phyloP scores from a whole-genome alignment of 2,329 filamentous ascomycete genomes.

The Sodiomyces alkalinus region DNA sequence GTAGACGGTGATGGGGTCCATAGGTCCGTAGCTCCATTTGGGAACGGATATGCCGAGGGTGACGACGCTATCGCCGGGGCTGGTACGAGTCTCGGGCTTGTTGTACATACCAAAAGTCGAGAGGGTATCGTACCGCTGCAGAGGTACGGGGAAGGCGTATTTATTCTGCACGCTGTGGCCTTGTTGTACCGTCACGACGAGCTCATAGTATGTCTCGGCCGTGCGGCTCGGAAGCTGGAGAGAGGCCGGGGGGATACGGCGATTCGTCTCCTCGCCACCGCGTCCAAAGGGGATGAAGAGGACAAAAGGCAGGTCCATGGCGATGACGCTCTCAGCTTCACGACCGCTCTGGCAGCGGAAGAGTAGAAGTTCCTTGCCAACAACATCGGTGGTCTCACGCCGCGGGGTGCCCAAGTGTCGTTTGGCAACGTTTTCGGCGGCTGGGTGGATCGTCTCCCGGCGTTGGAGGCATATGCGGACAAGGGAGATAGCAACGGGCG shows the following conservation, averaged over 20 bases:
- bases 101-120: constrained; percentile 99
- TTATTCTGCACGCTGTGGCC: constrained; percentile 76
- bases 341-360: constrained; percentile 74
- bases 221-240: constrained; percentile 80
- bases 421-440: constrained; percentile 86
- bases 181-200: constrained; percentile 91
- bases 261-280: constrained; percentile 76
- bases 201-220: constrained; percentile 94
- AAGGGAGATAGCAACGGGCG: constrained; percentile 79
- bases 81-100: constrained; percentile 75
- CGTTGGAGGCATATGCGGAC: constrained; percentile 89
- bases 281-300: constrained; percentile 93
- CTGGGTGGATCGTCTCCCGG: constrained; percentile 90
- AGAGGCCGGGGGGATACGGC: constrained; percentile 82
- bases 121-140: constrained; percentile 87
- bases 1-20: constrained; percentile 90
- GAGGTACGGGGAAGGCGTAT: constrained; percentile 78
- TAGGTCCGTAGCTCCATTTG: constrained; percentile 89
- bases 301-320: constrained; percentile 95
- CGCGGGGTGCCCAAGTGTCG: constrained; percentile 80
- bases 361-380: constrained; percentile 88
- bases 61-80: constrained; percentile 78
- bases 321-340: constrained; percentile 76
- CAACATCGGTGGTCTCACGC: constrained; percentile 80
- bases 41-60: constrained; percentile 85